Evolutionary conservation across 1,139 yeast species (phyloP).

Genomic region (Candida glucosophila): DNA sequence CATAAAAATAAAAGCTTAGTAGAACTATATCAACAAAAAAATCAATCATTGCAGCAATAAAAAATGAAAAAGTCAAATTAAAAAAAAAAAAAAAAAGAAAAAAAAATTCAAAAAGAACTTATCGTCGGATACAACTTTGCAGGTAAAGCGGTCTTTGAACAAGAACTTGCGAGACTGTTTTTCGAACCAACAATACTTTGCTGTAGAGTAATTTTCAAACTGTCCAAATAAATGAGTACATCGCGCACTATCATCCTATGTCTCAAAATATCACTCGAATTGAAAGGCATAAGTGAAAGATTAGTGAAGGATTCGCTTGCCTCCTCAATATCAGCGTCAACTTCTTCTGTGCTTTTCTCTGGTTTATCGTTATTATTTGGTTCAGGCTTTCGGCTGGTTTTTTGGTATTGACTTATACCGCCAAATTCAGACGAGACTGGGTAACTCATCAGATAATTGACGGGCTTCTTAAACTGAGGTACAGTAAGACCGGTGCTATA

Average conservation of each 20-base stretch:
- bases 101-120: too few relatives aligned
- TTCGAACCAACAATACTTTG: too few relatives aligned
- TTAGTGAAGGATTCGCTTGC: constrained; percentile 8
- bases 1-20: too few relatives aligned
- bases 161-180: too few relatives aligned
- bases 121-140: too few relatives aligned
- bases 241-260: constrained; percentile 29
- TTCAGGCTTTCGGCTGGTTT: constrained; percentile 18
- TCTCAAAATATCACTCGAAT: constrained; percentile 20
- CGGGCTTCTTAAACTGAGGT: constrained; percentile 28
- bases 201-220: too few relatives aligned
- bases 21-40: constrained; percentile 1
- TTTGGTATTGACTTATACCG: constrained; percentile 32
- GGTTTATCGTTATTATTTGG: too few relatives aligned
- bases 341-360: too few relatives aligned
- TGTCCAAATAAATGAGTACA: constrained; percentile 24
- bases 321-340: constrained; percentile 6
- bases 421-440: constrained; percentile 28
- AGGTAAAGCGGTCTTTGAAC: too few relatives aligned
- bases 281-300: constrained; percentile 9
- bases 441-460: constrained; percentile 7
- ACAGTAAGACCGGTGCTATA: too few relatives aligned
- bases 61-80: constrained; percentile 2
- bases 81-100: too few relatives aligned
- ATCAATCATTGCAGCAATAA: neutral